Evolutionary conservation across 371 early-diverging fungal species (phyloP), one percentile per base, ranked within the genome.

Genomic region (Rhizomucor miehei): DNA sequence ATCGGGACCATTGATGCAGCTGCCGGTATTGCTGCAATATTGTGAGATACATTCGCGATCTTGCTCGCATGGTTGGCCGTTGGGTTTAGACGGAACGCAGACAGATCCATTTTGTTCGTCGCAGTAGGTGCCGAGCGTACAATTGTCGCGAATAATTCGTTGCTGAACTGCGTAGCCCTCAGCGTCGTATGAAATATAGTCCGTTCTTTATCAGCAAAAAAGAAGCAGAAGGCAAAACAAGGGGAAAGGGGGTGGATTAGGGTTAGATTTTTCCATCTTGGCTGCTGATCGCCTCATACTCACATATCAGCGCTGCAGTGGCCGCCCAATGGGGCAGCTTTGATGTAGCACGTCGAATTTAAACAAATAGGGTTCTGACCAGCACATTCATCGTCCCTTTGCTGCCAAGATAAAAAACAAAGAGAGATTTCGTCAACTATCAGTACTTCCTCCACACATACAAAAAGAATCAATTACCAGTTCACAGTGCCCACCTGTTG

Each of bases 1-100:
- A 21, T 77, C 78, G 0, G 78, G 75, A 13, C 70, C 74, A 40
- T 62, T 57, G 10, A 70, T 55, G 55, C 77, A 76, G 1, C 62
- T 5, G 16, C 57, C 67, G 14, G 46, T 24, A 12, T 63, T 57
- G 17, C 65, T 63, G 44, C 78, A 77, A 8, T 67, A 62, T 9
- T 66, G 62, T n/a, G 75, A 74, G 9, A 74, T n/a, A 44, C 78
- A 77, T 47, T 72, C 75, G 11, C 71, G 63, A 29, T 77, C 78
- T 48, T 77, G 78, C 8, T 52, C 17, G 44, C 78, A 77, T 1
- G 48, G 12, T 3, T 17, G 14, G 1, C 60, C 56, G 13, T 55
- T 25, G 1, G 43, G n/a, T 44, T 65, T 69, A 16, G 75, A 63
- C 2, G 29, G 11, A 17, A 66, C 63, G 51, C 78, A 77, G n/a